Conservation (phyloP, 352 stramenopile genomes). For the Globisporangium paroecandrum region DNA sequence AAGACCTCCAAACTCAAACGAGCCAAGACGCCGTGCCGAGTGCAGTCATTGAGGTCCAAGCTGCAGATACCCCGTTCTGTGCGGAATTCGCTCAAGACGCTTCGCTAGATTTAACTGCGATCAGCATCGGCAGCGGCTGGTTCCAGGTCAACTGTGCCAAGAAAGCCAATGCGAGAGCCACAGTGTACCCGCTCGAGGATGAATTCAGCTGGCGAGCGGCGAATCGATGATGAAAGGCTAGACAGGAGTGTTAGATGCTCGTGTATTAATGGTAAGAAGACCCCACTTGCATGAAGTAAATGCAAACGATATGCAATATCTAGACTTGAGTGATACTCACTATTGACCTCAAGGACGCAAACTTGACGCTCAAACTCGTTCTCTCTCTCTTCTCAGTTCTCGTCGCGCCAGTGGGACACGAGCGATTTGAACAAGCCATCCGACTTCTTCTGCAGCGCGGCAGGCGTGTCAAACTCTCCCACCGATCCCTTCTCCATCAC, state of each 20-base stretch:
- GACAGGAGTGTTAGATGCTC: not conserved
- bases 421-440: slow-evolving; percentile 73
- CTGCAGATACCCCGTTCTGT: slow-evolving; percentile 8
- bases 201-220: slow-evolving; percentile 1
- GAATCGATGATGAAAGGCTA: not conserved
- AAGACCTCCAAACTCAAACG: not conserved
- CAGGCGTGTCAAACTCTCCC: slow-evolving; percentile 92
- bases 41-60: not conserved
- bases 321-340: not conserved
- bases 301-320: slow-evolving; percentile 1
- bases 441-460: slow-evolving; percentile 58
- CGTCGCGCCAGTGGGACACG: slow-evolving; percentile 74
- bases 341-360: not conserved
- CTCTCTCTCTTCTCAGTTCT: slow-evolving; percentile 10
- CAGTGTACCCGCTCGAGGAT: slow-evolving; percentile 7
- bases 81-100: not conserved
- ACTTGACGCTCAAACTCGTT: not conserved
- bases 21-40: not conserved
- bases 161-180: not conserved
- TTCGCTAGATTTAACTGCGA: not conserved
- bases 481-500: slow-evolving; percentile 93
- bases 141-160: slow-evolving; percentile 13
- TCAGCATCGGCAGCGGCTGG: not conserved
- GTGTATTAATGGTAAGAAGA: not conserved
- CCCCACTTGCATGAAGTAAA: not conserved